Conservation (phyloP, 306 rosid species). For the Vigna nakashimae region DNA sequence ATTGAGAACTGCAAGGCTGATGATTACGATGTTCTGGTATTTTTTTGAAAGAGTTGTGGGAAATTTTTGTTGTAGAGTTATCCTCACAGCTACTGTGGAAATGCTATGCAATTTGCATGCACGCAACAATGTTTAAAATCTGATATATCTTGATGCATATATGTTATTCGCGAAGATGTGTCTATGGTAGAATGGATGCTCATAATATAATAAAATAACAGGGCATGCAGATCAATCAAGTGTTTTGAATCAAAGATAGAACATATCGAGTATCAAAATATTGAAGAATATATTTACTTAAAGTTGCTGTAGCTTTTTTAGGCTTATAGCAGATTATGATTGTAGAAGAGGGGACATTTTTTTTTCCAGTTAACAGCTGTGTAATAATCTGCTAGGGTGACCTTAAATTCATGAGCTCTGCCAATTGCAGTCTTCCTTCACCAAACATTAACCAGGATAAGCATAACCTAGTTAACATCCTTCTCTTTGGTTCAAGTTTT, state of each 20-base stretch:
- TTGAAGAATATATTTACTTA: neutral
- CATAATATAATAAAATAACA: neutral
- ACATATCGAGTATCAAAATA: neutral
- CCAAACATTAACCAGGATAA: neutral
- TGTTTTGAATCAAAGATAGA: conserved; percentile 1
- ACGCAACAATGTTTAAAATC: neutral
- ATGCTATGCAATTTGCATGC: neutral
- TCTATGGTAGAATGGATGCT: neutral
- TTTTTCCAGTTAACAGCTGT: neutral
- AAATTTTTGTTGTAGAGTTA: conserved; percentile 13
- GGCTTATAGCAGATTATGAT: too few species aligned
- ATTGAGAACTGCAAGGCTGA: conserved; percentile 46
- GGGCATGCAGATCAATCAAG: neutral
- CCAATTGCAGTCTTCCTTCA: neutral
- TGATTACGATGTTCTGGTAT: conserved; percentile 7
- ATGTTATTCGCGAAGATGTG: neutral
- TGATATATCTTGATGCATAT: neutral
- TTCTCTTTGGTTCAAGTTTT: conserved; percentile 1
- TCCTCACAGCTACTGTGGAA: neutral
- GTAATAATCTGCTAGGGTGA: neutral
- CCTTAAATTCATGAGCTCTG: neutral
- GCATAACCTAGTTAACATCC: neutral
- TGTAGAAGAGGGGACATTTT: neutral
- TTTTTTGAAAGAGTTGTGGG: neutral
- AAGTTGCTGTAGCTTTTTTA: neutral